phyloP scores from a whole-genome alignment of 768 basidiomycete genomes.

The Leucogyrophana mollusca region DNA sequence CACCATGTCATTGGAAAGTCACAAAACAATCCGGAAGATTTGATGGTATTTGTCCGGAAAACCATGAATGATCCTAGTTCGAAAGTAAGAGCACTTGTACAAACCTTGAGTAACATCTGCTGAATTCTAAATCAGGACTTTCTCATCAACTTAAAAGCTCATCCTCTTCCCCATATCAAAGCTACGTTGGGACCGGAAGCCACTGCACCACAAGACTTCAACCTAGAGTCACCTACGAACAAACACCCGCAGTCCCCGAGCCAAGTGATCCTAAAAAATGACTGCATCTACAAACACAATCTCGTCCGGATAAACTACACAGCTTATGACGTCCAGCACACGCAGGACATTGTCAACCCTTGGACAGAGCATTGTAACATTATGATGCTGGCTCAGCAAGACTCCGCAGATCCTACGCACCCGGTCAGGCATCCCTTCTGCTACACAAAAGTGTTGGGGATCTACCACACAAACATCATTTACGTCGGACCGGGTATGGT shows the following conservation, averaged over 20 bases:
- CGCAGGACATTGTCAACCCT: constrained; percentile 39
- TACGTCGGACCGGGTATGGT: not conserved
- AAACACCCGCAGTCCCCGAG: not conserved
- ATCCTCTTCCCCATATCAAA: constrained; percentile 20
- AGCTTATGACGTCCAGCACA: constrained; percentile 39
- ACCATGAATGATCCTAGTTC: constrained; percentile 21
- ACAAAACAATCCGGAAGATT: constrained; percentile 16
- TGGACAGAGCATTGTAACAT: constrained; percentile 29
- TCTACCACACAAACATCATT: not conserved
- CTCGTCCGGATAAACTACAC: constrained; percentile 38
- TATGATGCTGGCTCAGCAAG: constrained; percentile 27
- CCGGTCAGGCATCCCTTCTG: too few species aligned
- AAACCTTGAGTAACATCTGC: constrained; percentile 25
- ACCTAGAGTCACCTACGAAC: not conserved
- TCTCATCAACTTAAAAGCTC: constrained; percentile 26
- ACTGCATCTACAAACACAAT: constrained; percentile 33
- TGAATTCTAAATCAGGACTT: constrained; percentile 30
- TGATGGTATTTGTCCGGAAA: constrained; percentile 26
- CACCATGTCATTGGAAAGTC: constrained; percentile 1
- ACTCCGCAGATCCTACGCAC: too few species aligned
- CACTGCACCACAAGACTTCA: too few species aligned
- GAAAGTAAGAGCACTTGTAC: constrained; percentile 23
- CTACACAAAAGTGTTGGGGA: too few species aligned
- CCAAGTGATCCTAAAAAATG: constrained; percentile 19
- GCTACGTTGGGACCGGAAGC: not conserved